A percentile compares a stretch with the other conserved stretches of the same genome.
phyloP scores from a whole-genome alignment of 192 early-diverging fungal genomes.

The Rhizoclosmatium globosum region DNA sequence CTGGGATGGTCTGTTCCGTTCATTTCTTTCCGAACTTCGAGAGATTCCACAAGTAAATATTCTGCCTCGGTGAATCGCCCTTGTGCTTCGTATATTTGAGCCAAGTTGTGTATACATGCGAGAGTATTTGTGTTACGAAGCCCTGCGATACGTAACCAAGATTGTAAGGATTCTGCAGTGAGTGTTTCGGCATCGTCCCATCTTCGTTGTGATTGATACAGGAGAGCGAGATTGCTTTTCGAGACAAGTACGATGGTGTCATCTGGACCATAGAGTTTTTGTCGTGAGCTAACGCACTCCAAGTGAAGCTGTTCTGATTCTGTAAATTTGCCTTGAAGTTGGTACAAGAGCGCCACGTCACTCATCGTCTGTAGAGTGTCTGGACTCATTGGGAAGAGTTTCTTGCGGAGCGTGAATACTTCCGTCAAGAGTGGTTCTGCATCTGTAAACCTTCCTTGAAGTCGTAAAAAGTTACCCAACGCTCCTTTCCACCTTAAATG shows the following conservation, averaged over 20 bases:
- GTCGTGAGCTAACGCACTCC: not conserved
- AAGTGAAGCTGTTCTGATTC: conserved; percentile 3
- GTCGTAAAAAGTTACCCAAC: not conserved
- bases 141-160: no score
- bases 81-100: no score
- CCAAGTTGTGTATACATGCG: no score
- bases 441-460: not conserved
- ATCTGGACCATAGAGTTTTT: no score
- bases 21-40: no score
- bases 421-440: not conserved
- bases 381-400: not conserved
- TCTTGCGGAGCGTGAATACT: not conserved
- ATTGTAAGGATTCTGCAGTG: no score
- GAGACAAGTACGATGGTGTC: not conserved
- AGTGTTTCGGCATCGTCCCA: conserved; percentile 32
- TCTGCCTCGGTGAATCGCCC: no score
- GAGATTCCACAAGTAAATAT: no score
- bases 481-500: not conserved
- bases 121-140: no score
- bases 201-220: conserved; percentile 26
- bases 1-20: no score
- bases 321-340: not conserved
- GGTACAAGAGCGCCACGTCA: not conserved
- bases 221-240: conserved; percentile 28
- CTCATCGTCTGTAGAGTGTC: not conserved